These are phyloP conservation scores for Fomitopsis serialis DNA, from an alignment of 768 basidiomycete species.

Conservation along the genomic window DNA sequence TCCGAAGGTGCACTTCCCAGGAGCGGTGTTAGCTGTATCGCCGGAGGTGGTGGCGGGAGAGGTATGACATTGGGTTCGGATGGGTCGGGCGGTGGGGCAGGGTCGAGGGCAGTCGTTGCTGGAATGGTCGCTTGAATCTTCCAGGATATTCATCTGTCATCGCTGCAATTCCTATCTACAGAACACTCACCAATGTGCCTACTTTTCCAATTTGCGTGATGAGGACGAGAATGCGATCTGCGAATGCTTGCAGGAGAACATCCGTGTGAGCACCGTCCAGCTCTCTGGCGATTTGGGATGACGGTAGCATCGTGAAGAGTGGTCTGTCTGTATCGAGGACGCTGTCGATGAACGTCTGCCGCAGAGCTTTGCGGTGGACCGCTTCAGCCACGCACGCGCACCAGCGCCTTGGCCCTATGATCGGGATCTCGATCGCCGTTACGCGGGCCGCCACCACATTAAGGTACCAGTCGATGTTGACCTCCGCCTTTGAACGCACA, in stretches of 20 bases:
- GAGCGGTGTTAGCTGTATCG: slow-evolving; percentile 71
- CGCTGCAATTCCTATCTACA: background rate
- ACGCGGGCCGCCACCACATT: too few relatives aligned
- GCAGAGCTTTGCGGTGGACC: too few relatives aligned
- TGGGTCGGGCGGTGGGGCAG: slow-evolving; percentile 31
- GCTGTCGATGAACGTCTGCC: too few relatives aligned
- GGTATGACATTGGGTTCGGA: slow-evolving; percentile 27
- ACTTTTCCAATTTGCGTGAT: slow-evolving; percentile 91
- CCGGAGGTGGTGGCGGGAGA: slow-evolving; percentile 60
- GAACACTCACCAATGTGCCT: slow-evolving; percentile 62
- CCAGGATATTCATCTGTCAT: background rate
- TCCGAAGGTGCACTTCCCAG: slow-evolving; percentile 72
- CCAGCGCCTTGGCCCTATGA: too few relatives aligned
- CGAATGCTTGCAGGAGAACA: slow-evolving; percentile 70
- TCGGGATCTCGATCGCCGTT: too few relatives aligned
- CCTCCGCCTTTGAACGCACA: too few relatives aligned
- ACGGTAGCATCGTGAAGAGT: slow-evolving; percentile 5
- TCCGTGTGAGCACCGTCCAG: slow-evolving; percentile 63
- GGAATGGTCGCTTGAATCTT: slow-evolving; percentile 84
- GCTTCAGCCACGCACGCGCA: too few relatives aligned
- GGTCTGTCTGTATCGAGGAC: too few relatives aligned
- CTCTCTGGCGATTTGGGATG: slow-evolving; percentile 45
- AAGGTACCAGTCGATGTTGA: too few relatives aligned
- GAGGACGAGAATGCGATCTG: slow-evolving; percentile 79
- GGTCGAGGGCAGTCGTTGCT: slow-evolving; percentile 47